Base-by-base conservation (phyloP, 2,329 filamentous ascomycete species). In the Penicillium sp. region DNA sequence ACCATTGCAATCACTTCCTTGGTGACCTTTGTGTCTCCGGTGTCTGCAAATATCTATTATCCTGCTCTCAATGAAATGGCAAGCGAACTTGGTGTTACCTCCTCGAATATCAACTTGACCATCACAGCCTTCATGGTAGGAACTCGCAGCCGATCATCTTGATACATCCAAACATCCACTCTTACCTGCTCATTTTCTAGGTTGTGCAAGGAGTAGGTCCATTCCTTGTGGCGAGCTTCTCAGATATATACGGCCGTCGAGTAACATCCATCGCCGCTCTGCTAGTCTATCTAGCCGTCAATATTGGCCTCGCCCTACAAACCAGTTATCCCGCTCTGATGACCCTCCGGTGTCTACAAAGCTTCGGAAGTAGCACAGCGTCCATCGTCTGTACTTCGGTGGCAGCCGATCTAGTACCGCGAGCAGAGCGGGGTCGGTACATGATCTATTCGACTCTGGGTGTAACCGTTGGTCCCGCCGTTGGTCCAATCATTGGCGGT, bases 31-130 rank as follows among this genome's bases (percentile, higher is more conserved):
- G 83, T 84, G 67, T 82, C 81, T 2, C 81, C 81, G 1, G 59
- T 81, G 11, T 79, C 80, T 3, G 77, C 76, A 28, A 81, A 79
- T 54, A 82, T 84, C 47, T 83, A 82, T 67, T 74, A 80, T 46
- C 79, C 80, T 1, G 73, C 77, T 0, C 57, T 81, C 5, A 69
- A 73, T 40, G 57, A 67, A 2, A 72, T 81, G 14, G 67, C 75
- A 13, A 19, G 50, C 3, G 66, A 69, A 34, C 53, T 69, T 7
- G 48, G 45, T 7, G 46, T 50, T 13, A 47, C 54, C 13, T 33
- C 46, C 14, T 28, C 46, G 11, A 43, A 37, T 10, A 56, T 56
- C 10, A 51, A 50, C 21, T 23, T 56, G 23, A 56, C 54, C 1
- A 40, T 56, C 23, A 56, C 50, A 8, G 42, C 34, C 7, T 56